phyloP scores from a whole-genome alignment of 306 rosid species.

The Inga laurina region DNA sequence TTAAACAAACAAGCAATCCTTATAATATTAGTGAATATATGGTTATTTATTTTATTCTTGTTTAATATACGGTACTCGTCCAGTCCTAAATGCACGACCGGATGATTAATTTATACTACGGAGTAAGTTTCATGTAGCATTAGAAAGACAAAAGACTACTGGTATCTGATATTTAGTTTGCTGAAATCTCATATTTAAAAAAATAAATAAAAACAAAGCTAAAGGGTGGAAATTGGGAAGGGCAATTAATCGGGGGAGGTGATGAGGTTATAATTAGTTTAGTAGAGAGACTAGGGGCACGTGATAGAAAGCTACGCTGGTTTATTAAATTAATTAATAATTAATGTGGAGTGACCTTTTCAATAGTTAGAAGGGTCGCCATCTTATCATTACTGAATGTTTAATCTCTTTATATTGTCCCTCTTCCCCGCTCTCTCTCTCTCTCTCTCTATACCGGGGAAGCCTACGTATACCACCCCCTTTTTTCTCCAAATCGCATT shows the following conservation, averaged over 20 bases:
- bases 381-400: slow-evolving; percentile 37
- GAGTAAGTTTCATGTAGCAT: too few relatives aligned
- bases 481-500: neutral
- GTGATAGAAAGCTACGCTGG: slow-evolving; percentile 21
- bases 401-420: neutral
- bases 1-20: too few relatives aligned
- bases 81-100: too few relatives aligned
- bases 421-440: neutral
- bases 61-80: too few relatives aligned
- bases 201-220: neutral
- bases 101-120: too few relatives aligned
- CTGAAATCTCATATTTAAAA: neutral
- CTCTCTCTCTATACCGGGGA: neutral
- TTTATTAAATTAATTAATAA: slow-evolving; percentile 17
- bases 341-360: neutral
- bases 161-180: neutral
- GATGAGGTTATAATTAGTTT: neutral
- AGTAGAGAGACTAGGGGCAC: neutral
- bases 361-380: slow-evolving; percentile 39
- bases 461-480: slow-evolving; percentile 12
- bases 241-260: neutral
- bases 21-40: neutral
- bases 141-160: too few relatives aligned
- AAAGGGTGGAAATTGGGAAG: neutral
- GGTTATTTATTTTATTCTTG: neutral